These are phyloP conservation scores for Dipodascus albidus DNA, from an alignment of 805 yeast species.

Conservation along the genomic window DNA sequence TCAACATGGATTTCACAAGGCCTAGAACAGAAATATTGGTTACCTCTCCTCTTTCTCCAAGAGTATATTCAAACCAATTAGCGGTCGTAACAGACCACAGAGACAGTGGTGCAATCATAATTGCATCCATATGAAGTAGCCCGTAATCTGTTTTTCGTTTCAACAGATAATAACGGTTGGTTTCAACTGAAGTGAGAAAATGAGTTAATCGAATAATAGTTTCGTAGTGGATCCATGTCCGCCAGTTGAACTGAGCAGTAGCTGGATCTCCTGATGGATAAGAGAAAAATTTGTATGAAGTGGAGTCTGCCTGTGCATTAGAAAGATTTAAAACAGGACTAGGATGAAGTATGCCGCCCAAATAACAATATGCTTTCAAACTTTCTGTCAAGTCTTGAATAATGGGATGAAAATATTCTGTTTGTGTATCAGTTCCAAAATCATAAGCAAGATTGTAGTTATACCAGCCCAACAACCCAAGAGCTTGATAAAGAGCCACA, in stretches of 20 bases:
- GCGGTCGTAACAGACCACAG: constrained; percentile 20
- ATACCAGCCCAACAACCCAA: not conserved
- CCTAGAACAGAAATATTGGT: constrained; percentile 20
- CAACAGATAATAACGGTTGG: not conserved
- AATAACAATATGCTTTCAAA: not conserved
- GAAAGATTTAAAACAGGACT: not conserved
- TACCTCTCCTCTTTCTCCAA: constrained; percentile 17
- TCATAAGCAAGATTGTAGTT: not conserved
- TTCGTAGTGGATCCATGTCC: constrained; percentile 36
- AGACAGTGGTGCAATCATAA: constrained; percentile 20
- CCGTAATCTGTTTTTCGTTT: not conserved
- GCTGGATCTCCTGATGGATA: no score
- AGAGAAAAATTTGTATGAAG: not conserved
- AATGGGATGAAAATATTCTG: not conserved
- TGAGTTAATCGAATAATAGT: constrained; percentile 27
- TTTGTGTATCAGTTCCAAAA: not conserved
- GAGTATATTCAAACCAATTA: constrained; percentile 18
- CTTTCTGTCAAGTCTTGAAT: not conserved
- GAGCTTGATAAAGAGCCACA: not conserved
- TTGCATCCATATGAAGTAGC: constrained; percentile 18
- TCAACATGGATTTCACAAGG: constrained; percentile 21
- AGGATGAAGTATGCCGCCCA: not conserved
- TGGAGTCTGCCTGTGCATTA: not conserved
- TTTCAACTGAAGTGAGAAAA: constrained; percentile 10
- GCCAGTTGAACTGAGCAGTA: constrained; percentile 34